Evolutionary conservation across 2,329 filamentous ascomycete species (phyloP), one percentile per base, ranked within the genome.

Genomic region (Botrytis medusae): DNA sequence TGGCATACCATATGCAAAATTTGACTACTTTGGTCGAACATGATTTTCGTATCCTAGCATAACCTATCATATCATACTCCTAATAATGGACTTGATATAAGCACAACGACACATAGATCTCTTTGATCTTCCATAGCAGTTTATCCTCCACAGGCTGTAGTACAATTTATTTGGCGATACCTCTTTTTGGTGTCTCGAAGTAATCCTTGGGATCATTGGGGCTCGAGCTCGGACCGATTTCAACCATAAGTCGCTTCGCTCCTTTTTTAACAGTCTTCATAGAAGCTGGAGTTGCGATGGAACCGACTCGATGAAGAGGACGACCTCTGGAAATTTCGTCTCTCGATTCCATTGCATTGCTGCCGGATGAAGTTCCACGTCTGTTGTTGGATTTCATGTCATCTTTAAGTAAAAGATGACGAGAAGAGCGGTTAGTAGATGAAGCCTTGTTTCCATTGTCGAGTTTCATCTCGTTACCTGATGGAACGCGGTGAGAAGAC

Each of bases 21-120:
- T 42, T 54, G 54, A 25, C 32, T 32, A 57, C 25, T 57, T 22
- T 57, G 18, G 34, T 48, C 12, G 14, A 22, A 68, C 34, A 57
- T 46, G 25, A 67, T 54, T 18, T 40, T 68, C 22, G 34, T 42
- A 68, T 68, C 64, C 34, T 68, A 57, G 34, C 48, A 57, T 57
- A 54, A 37, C 37, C 37, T 57, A 68, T n/a, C 48, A 68, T 42
- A 57, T 40, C 64, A 67, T 16, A 68, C 16, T 68, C 34, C 9
- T 25, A 40, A 68, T 37, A 40, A 29, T 68, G 32, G 34, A 14
- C 51, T n/a, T 42, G 16, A 25, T 37, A 48, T 51, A 4, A 40
- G 9, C 46, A 34, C 22, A 25, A 54, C 25, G 22, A 54, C 29
- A 37, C 64, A 68, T 20, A 37, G 37, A 68, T 54, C 25, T 46